These are phyloP conservation scores for Plasmodium billcollinsi DNA, from an alignment of 169 alveolate genomes.

Conservation along the genomic window DNA sequence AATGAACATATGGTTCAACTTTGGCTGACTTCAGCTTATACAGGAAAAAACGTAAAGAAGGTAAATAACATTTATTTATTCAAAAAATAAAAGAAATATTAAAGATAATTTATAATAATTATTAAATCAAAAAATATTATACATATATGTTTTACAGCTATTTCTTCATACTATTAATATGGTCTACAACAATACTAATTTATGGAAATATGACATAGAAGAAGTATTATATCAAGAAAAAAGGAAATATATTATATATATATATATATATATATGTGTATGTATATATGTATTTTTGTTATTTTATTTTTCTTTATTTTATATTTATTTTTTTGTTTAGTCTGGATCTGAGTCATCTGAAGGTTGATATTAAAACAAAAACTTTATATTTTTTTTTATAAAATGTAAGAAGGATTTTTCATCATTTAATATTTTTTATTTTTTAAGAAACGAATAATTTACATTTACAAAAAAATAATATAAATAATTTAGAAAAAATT, in stretches of 20 bases:
- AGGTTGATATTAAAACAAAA: conserved; percentile 9
- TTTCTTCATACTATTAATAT: conserved; percentile 61
- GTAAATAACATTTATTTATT: conserved; percentile 9
- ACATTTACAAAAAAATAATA: too few species aligned
- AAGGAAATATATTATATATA: conserved; percentile 13
- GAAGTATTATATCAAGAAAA: conserved; percentile 46
- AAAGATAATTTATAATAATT: background rate
- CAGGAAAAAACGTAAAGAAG: conserved; percentile 76
- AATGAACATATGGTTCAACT: conserved; percentile 64
- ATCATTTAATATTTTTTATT: background rate
- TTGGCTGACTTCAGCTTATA: conserved; percentile 67
- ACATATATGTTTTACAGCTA: conserved; percentile 33
- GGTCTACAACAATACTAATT: conserved; percentile 73
- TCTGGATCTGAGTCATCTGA: conserved; percentile 75
- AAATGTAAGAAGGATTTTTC: background rate
- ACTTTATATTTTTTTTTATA: too few species aligned
- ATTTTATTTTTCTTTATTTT: background rate
- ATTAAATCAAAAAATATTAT: background rate
- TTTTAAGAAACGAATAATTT: background rate
- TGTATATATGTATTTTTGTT: background rate
- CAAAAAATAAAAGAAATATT: conserved; percentile 5
- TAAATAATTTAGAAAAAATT: too few species aligned
- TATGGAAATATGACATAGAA: conserved; percentile 76
- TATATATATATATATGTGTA: conserved; percentile 4
- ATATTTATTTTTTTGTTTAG: conserved; percentile 25